Percentiles rank a stretch among this genome's conserved stretches.
phyloP scores from a whole-genome alignment of 2,329 filamentous ascomycete genomes.

The Ceratocystis huliohia region DNA sequence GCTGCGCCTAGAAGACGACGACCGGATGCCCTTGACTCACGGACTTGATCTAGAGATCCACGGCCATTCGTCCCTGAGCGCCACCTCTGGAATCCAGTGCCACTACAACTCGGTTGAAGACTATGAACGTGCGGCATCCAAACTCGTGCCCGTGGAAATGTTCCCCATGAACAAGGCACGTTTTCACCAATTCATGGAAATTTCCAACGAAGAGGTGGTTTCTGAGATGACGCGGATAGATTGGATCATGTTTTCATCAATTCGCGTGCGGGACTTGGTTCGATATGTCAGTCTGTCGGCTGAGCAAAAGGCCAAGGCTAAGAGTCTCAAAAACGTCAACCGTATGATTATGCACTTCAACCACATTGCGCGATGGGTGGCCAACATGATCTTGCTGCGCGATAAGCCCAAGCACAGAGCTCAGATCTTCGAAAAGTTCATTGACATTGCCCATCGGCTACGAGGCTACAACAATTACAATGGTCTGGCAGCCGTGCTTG shows the following conservation, averaged over 20 bases:
- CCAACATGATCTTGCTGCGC: constrained; percentile 72
- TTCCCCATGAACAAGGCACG: constrained; percentile 68
- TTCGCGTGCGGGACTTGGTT: constrained; percentile 82
- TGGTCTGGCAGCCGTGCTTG: constrained; percentile 81
- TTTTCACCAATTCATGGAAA: constrained; percentile 83
- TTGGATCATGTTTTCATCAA: constrained; percentile 96
- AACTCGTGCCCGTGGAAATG: constrained; percentile 55
- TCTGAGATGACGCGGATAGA: constrained; percentile 90
- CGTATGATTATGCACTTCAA: constrained; percentile 92
- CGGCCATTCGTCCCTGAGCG: constrained; percentile 16
- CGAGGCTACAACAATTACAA: constrained; percentile 96
- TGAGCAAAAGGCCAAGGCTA: constrained; percentile 60
- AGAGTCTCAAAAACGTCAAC: constrained; percentile 72
- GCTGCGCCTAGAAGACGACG: constrained; percentile 37
- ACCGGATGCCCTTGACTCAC: constrained; percentile 12
- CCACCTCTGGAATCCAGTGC: constrained; percentile 19
- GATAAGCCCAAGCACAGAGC: constrained; percentile 95
- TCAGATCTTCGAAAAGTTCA: constrained; percentile 86
- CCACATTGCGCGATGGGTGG: constrained; percentile 69
- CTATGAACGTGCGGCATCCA: constrained; percentile 65
- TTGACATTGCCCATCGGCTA: constrained; percentile 74
- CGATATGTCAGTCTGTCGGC: constrained; percentile 71
- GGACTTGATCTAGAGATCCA: constrained; percentile 23
- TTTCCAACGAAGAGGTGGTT: constrained; percentile 71
- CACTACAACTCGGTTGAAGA: constrained; percentile 58